phyloP scores from a whole-genome alignment of 2,329 filamentous ascomycete species.

The Venturia aucupariae region DNA sequence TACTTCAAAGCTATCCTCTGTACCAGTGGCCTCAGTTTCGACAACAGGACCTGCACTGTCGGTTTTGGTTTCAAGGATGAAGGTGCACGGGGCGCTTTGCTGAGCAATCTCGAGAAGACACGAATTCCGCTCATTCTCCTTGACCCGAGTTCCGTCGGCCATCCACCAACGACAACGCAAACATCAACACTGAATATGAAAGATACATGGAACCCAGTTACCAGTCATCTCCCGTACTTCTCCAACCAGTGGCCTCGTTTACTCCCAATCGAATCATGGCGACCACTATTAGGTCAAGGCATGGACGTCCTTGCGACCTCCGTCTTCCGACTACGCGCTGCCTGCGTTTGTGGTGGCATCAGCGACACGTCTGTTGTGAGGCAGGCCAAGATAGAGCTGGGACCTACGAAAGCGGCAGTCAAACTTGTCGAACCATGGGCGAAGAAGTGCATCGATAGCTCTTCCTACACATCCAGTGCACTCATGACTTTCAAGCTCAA shows the following conservation, averaged over 20 bases:
- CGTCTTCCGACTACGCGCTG: background rate
- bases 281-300: background rate
- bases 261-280: background rate
- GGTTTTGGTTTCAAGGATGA: background rate
- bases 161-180: background rate
- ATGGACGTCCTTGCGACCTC: background rate
- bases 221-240: slow-evolving; percentile 1
- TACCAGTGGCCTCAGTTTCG: background rate
- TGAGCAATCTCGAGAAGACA: background rate
- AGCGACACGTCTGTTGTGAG: background rate
- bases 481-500: background rate
- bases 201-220: background rate
- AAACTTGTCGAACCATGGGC: slow-evolving; percentile 1
- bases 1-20: background rate
- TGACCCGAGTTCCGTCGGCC: background rate
- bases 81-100: background rate
- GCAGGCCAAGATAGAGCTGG: background rate
- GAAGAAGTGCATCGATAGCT: background rate
- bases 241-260: slow-evolving; percentile 1
- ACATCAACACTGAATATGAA: background rate
- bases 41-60: background rate
- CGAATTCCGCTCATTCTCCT: background rate
- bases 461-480: background rate
- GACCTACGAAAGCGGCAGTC: background rate
- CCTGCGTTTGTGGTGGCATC: background rate